Conservation (phyloP, 306 rosid genomes). For the Cucurbita maxima region DNA sequence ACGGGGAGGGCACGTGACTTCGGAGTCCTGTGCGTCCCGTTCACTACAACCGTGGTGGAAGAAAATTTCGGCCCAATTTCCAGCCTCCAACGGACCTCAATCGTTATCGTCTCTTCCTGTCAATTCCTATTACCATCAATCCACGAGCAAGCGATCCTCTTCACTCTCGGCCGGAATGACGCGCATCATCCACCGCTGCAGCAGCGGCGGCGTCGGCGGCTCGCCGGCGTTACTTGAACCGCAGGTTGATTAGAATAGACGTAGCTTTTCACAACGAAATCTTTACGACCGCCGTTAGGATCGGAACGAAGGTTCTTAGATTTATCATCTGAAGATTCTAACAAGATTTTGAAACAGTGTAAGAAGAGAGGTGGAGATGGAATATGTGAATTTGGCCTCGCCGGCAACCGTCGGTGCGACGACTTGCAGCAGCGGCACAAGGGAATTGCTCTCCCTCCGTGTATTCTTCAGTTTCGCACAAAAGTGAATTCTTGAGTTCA, state of each 20-base stretch:
- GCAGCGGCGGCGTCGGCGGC: conserved; percentile 1
- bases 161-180: not conserved
- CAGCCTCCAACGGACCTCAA: not conserved
- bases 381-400: not conserved
- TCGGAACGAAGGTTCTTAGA: not conserved
- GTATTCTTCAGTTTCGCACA: not conserved
- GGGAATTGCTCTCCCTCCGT: not conserved
- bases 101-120: not conserved
- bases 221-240: not conserved
- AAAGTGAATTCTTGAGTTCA: not conserved
- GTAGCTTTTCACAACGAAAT: not conserved
- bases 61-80: not conserved
- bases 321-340: not conserved
- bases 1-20: conserved; percentile 7
- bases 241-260: not conserved
- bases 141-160: not conserved
- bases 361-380: not conserved
- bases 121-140: not conserved
- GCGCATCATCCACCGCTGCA: not conserved
- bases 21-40: conserved; percentile 8
- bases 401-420: not conserved
- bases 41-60: not conserved
- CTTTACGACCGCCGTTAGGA: not conserved
- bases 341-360: not conserved
- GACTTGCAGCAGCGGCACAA: not conserved